phyloP scores from a whole-genome alignment of 2,329 filamentous ascomycete genomes.

The Apiospora phragmitis region DNA sequence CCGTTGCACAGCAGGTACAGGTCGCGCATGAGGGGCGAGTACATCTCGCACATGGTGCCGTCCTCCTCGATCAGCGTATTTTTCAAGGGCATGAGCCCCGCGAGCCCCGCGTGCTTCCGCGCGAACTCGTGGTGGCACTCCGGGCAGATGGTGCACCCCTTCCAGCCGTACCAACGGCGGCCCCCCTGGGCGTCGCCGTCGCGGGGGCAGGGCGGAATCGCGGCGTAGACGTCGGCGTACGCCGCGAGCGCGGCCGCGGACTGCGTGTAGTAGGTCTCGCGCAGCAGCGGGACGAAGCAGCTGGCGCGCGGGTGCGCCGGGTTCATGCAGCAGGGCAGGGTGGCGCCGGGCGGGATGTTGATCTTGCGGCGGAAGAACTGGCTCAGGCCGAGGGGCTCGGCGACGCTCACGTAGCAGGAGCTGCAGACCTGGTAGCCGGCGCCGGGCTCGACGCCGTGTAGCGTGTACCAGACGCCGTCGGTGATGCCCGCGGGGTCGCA shows the following conservation, averaged over 20 bases:
- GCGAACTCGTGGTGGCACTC: constrained; percentile 38
- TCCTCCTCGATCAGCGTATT: constrained; percentile 20
- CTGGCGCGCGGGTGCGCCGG: constrained; percentile 28
- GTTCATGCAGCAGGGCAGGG: constrained; percentile 36
- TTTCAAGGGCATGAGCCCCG: constrained; percentile 29
- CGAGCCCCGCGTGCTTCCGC: constrained; percentile 26
- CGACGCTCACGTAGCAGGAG: constrained; percentile 34
- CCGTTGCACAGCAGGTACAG: constrained; percentile 31
- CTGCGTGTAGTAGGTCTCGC: constrained; percentile 31
- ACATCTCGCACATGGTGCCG: constrained; percentile 37
- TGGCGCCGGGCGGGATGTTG: constrained; percentile 17
- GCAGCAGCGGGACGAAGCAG: constrained; percentile 22
- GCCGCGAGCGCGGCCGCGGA: constrained; percentile 26
- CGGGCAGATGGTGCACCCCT: constrained; percentile 35
- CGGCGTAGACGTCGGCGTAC: constrained; percentile 31
- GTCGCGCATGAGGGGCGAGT: constrained; percentile 37
- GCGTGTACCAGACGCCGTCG: constrained; percentile 35
- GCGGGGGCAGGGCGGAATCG: constrained; percentile 29
- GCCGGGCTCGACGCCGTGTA: constrained; percentile 29
- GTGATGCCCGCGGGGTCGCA: constrained; percentile 33
- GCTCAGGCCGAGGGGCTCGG: constrained; percentile 31
- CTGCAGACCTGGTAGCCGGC: constrained; percentile 36
- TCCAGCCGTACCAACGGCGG: constrained; percentile 38
- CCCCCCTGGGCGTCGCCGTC: constrained; percentile 16
- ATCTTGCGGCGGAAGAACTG: constrained; percentile 30